Evolutionary conservation across 305 asterid species (phyloP), one percentile per base, ranked within the genome.

Genomic region (Fraxinus velutina): DNA sequence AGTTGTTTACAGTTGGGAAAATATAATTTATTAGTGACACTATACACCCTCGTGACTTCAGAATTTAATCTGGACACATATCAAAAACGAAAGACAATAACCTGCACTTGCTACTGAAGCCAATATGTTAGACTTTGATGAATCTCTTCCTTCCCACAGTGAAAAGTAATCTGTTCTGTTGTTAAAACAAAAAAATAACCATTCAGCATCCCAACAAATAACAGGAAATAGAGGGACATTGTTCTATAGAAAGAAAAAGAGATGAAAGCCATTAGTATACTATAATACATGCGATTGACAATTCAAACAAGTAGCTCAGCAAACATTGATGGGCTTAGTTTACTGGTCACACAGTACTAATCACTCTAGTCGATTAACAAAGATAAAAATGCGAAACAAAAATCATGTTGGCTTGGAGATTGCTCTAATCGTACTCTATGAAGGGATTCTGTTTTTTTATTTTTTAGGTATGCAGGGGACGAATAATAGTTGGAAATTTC

Each of bases 101-200:
- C 94, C 95, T 89, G 94, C 91, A 86, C 90, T 89, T 52, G 92
- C 77, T 81, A 88, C 92, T 21, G 96, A 88, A 78, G 92, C 92
- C 82, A 80, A 78, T 21, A 87, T 81, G 62, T 80, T 84, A 73
- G 81, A 86, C 79, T 87, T 79, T 19, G 81, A 83, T 7, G 84
- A 80, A 73, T 89, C 89, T 76, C 83, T 86, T 81, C 89, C 85
- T 83, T 85, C 89, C 79, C 73, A 79, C 62, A 55, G 85, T 68
- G 81, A 84, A 88, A 85, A 81, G 84, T 79, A 86, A 82, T 85
- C 80, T 82, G 78, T 72, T 83, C 96, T 93, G 92, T 29, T 78
- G 76, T 77, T 79, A 6, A 79, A 81, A 86, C 72, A 13, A 71
- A 19, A 17, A 76, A 76, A 79, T 27, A 71, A 42, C 21, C 75